These are phyloP conservation scores for Blastomyces emzantsi DNA, from an alignment of 2,329 filamentous ascomycete species.

Conservation along the genomic window DNA sequence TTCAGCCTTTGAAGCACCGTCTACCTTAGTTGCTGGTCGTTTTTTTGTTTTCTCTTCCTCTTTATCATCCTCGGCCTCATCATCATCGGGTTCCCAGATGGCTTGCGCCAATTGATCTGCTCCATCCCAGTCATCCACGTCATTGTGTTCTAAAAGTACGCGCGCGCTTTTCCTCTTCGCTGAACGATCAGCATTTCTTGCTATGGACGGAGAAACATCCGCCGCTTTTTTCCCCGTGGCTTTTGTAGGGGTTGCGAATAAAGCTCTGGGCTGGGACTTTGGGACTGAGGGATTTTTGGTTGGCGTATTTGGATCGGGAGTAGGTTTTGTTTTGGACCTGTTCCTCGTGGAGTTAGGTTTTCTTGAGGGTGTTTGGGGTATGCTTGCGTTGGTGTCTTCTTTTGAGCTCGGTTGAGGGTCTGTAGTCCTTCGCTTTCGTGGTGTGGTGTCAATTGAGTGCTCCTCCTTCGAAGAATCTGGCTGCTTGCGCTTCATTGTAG, in stretches of 20 bases:
- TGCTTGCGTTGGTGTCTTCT: slow-evolving; percentile 18
- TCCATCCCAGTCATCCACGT: slow-evolving; percentile 54
- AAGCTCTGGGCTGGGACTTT: slow-evolving; percentile 27
- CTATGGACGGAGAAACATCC: slow-evolving; percentile 51
- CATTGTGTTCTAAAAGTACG: slow-evolving; percentile 65
- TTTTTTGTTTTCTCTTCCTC: slow-evolving; percentile 20
- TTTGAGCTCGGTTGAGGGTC: slow-evolving; percentile 20
- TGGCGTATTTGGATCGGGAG: slow-evolving; percentile 8
- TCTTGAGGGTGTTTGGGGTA: slow-evolving; percentile 21
- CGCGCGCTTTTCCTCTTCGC: slow-evolving; percentile 77
- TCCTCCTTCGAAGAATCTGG: slow-evolving; percentile 29
- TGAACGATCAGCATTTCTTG: slow-evolving; percentile 69
- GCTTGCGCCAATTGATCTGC: slow-evolving; percentile 59
- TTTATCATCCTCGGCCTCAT: slow-evolving; percentile 24
- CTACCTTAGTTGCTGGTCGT: slow-evolving; percentile 18
- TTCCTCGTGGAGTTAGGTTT: slow-evolving; percentile 26
- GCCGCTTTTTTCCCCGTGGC: slow-evolving; percentile 12
- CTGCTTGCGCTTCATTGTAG: slow-evolving; percentile 36
- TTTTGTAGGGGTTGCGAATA: slow-evolving; percentile 37
- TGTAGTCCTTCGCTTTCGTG: slow-evolving; percentile 30
- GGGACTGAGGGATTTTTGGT: slow-evolving; percentile 32
- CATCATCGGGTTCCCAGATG: slow-evolving; percentile 45
- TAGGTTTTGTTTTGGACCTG: slow-evolving; percentile 24
- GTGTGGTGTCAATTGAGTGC: slow-evolving; percentile 28
- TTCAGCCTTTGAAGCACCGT: slow-evolving; percentile 21